phyloP scores from a whole-genome alignment of 106 monocot genomes.

The Dioscorea dumetorum region DNA sequence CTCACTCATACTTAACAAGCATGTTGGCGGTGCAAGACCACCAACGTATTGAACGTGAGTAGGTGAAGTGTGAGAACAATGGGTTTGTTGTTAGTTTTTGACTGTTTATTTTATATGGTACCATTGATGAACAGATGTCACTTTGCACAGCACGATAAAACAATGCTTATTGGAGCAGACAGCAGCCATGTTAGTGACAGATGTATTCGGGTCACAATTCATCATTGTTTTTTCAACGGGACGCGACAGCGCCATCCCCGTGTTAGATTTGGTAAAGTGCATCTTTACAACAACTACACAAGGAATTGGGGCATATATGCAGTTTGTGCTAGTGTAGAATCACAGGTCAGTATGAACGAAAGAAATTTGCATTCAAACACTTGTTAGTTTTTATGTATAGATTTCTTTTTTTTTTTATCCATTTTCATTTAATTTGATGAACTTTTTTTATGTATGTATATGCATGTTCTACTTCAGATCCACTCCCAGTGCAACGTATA shows the following conservation, averaged over 20 bases:
- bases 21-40: no score
- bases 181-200: conserved; percentile 45
- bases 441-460: neutral
- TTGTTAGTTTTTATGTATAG: no score
- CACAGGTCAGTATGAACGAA: conserved; percentile 39
- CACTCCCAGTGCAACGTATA: conserved; percentile 85
- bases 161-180: conserved; percentile 70
- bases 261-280: conserved; percentile 79
- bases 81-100: no score
- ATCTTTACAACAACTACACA: conserved; percentile 92
- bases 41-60: no score
- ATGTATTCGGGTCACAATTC: conserved; percentile 81
- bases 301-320: conserved; percentile 94
- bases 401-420: no score
- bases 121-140: conserved; percentile 46
- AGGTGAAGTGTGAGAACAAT: no score
- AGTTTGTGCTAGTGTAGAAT: conserved; percentile 87
- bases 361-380: no score
- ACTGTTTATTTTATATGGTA: no score
- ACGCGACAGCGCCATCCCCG: conserved; percentile 83
- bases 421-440: neutral
- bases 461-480: conserved; percentile 38
- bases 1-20: no score
- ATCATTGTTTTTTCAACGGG: conserved; percentile 92
- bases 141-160: conserved; percentile 68